Evolutionary conservation across 305 asterid genomes (phyloP).

Genomic region (Solanum chacoense): DNA sequence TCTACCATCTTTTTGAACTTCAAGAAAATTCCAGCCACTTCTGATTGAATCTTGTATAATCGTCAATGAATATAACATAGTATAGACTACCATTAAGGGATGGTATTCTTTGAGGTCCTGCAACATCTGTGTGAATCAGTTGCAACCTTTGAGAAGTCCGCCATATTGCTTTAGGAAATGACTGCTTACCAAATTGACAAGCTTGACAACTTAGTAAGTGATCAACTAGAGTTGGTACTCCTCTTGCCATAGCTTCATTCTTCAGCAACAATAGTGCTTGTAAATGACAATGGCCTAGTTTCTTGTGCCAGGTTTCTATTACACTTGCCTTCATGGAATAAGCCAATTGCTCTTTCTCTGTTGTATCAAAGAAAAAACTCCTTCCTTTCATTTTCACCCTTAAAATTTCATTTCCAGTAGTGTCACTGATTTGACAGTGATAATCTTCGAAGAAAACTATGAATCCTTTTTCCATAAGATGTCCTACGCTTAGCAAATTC

Average conservation of each 20-base stretch:
- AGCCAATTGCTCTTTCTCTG: background rate
- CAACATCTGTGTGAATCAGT: too few relatives aligned
- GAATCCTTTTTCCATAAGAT: background rate
- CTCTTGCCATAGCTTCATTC: background rate
- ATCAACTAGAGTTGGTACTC: background rate
- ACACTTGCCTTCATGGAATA: background rate
- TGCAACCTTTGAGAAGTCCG: background rate
- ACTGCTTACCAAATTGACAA: background rate
- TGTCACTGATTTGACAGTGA: background rate
- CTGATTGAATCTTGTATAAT: background rate
- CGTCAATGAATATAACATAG: background rate
- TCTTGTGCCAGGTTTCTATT: background rate
- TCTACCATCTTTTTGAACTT: background rate
- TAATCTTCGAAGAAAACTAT: background rate
- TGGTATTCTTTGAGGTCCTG: background rate
- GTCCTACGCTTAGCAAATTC: background rate
- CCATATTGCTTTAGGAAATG: background rate
- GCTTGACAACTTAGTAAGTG: background rate
- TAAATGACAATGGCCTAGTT: background rate
- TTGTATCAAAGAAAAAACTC: slow-evolving; percentile 4
- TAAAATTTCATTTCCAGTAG: background rate
- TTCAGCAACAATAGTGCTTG: background rate
- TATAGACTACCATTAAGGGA: background rate
- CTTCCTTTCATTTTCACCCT: background rate
- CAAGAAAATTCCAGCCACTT: background rate